A percentile compares a stretch with the other conserved stretches of the same genome.
Conservation (phyloP, 306 rosid genomes). For the Cyclanthera cordifolia region DNA sequence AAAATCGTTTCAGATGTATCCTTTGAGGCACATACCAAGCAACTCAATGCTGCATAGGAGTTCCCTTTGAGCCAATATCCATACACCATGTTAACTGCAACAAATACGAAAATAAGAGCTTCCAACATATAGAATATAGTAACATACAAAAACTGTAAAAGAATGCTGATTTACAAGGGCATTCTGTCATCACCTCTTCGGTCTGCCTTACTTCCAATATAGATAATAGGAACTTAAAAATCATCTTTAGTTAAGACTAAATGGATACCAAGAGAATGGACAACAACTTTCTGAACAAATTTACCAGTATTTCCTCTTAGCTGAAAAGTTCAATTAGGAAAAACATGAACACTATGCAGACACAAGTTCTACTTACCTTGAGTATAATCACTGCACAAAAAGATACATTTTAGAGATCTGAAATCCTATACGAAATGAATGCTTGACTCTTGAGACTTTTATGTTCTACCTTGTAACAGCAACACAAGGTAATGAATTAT, state of each 20-base stretch:
- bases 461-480: not conserved
- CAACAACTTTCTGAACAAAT: not conserved
- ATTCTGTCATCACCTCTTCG: not conserved
- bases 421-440: conserved; percentile 2
- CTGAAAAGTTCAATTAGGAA: not conserved
- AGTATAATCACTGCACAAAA: not conserved
- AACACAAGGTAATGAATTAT: not conserved
- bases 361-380: not conserved
- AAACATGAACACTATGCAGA: not conserved
- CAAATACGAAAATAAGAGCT: not conserved
- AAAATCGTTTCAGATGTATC: not conserved
- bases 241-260: not conserved
- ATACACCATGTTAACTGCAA: conserved; percentile 81
- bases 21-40: conserved; percentile 40
- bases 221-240: not conserved
- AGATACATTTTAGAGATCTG: not conserved
- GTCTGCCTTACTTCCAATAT: not conserved
- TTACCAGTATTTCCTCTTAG: not conserved
- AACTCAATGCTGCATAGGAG: conserved; percentile 58
- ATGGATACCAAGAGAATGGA: not conserved
- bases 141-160: not conserved
- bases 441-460: not conserved
- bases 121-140: not conserved
- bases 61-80: conserved; percentile 68
- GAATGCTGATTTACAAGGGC: not conserved